phyloP scores from a whole-genome alignment of 2,329 filamentous ascomycete genomes.

The Phaeosphaeriaceae sp. region DNA sequence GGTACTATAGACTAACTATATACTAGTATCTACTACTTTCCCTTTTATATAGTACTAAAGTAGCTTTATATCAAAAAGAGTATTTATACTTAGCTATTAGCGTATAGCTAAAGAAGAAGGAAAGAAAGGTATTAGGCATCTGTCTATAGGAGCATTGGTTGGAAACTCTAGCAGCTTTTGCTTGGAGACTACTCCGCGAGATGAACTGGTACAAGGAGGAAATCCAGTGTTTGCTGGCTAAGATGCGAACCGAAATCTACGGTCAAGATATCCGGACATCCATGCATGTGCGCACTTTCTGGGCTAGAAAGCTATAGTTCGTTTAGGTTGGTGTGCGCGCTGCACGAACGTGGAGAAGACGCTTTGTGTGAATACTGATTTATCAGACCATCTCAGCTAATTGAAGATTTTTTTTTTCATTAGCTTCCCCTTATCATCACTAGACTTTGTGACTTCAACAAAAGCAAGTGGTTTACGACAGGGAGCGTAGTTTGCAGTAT shows the following conservation, averaged over 20 bases:
- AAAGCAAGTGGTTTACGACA: no score
- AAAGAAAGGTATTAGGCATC: conserved; percentile 1
- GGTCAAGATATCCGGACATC: conserved; percentile 1
- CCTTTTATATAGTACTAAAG: no score
- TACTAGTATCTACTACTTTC: no score
- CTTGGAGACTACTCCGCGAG: conserved; percentile 5
- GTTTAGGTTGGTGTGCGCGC: background rate
- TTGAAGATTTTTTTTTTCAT: no score
- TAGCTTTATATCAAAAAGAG: background rate
- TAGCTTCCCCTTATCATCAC: no score
- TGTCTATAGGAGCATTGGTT: conserved; percentile 1
- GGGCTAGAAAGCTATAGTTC: conserved; percentile 4
- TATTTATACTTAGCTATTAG: conserved; percentile 1
- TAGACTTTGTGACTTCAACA: no score
- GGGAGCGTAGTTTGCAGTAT: no score
- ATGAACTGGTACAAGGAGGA: conserved; percentile 5
- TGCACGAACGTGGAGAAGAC: no score
- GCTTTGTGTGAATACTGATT: no score
- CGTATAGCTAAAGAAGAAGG: conserved; percentile 1
- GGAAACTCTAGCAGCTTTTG: conserved; percentile 5
- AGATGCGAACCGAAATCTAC: conserved; percentile 3
- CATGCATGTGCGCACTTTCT: conserved; percentile 5
- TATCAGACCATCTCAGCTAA: no score
- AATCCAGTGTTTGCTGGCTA: conserved; percentile 5
- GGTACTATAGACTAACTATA: no score